Conservation (phyloP, 2,329 filamentous ascomycete genomes). For the Sphaerulina populicola region DNA sequence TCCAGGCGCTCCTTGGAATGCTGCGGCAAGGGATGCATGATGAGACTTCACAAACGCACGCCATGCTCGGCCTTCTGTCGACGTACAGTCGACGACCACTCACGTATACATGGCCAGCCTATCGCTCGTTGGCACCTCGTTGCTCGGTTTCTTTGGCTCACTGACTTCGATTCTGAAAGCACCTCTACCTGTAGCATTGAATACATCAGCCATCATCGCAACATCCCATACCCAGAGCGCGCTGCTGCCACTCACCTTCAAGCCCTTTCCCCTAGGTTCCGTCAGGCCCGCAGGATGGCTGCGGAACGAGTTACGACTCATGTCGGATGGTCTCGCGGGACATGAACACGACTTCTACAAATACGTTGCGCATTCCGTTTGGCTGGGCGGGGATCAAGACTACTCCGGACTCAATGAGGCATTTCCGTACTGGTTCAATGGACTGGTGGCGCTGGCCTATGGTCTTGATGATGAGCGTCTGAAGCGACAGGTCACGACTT, state of each 20-base stretch:
- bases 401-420: slow-evolving; percentile 50
- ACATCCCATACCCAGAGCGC: background rate
- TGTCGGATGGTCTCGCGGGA: slow-evolving; percentile 47
- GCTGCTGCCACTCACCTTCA: slow-evolving; percentile 24
- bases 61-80: background rate
- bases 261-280: slow-evolving; percentile 43
- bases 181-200: background rate
- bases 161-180: background rate
- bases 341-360: slow-evolving; percentile 50
- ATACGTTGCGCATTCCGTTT: slow-evolving; percentile 46
- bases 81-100: background rate
- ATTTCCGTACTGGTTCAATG: slow-evolving; percentile 53
- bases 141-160: background rate
- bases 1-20: no score
- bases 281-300: slow-evolving; percentile 49
- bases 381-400: slow-evolving; percentile 46
- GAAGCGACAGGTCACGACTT: slow-evolving; percentile 43
- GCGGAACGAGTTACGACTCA: slow-evolving; percentile 42
- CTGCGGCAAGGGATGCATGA: no score
- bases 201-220: background rate
- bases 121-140: background rate
- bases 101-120: background rate
- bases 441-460: slow-evolving; percentile 50
- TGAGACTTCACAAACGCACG: background rate
- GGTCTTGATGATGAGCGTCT: slow-evolving; percentile 42